phyloP scores from a whole-genome alignment of 148 eudicot genomes.

The Spergularia bocconei region DNA sequence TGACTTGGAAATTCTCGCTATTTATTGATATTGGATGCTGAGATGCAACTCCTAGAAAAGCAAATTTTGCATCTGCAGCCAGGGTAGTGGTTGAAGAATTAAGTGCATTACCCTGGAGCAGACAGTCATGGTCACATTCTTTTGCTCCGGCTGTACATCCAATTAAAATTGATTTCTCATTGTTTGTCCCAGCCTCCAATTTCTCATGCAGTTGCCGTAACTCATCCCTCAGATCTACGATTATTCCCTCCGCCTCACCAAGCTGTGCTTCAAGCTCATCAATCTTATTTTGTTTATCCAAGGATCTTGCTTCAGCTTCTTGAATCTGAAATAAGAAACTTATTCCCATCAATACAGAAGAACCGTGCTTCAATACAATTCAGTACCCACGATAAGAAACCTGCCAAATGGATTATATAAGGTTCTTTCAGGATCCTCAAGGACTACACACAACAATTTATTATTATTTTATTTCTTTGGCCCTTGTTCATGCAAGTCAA shows the following conservation, averaged over 20 bases:
- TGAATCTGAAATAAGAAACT: conserved; percentile 31
- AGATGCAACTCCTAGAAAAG: conserved; percentile 1
- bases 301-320: conserved; percentile 41
- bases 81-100: conserved; percentile 1
- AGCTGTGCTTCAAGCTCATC: conserved; percentile 69
- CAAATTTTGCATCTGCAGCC: conserved; percentile 9
- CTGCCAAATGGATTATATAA: background rate
- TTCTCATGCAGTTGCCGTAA: conserved; percentile 35
- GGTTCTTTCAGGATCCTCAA: background rate
- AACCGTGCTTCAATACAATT: background rate
- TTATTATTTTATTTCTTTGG: too few species aligned
- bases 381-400: background rate
- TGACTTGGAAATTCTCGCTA: conserved; percentile 2
- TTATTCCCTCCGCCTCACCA: conserved; percentile 59
- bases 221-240: conserved; percentile 59
- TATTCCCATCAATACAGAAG: background rate
- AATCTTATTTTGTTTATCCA: conserved; percentile 43
- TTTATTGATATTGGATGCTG: conserved; percentile 3
- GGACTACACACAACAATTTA: too few species aligned
- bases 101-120: conserved; percentile 7
- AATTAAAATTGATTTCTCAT: conserved; percentile 20
- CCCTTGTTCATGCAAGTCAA: too few species aligned
- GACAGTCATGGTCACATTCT: conserved; percentile 8
- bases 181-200: conserved; percentile 34
- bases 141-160: background rate